Evolutionary conservation across 2,329 filamentous ascomycete genomes (phyloP), one percentile per base, ranked within the genome.

Genomic region (Fusarium chlamydosporum): DNA sequence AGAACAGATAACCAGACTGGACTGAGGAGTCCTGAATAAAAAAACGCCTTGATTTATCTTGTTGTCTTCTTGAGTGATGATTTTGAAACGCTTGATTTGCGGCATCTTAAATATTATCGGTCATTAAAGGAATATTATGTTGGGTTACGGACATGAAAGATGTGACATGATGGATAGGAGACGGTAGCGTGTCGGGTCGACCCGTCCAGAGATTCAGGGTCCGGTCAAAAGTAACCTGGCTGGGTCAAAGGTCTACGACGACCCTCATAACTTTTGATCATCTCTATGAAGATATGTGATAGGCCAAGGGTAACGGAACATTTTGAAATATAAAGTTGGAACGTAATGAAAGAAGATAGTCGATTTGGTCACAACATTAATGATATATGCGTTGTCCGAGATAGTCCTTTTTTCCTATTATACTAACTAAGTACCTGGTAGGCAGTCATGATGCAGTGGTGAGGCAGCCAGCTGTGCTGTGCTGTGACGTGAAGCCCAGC

Each of bases 1-100:
- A 76, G 74, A 69, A 76, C 73, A 76, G 74, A 76, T 56, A 73
- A 73, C 73, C 73, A 75, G 73, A 75, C 70, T 75, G 73, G 75
- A 75, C 75, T 76, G 75, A 74, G 75, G 60, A 72, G 75, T 76
- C 74, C 74, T 73, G 55, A 68, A 61, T 71, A 74, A 76, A 76
- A 76, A 76, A 74, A 74, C 51, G 72, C 64, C 70, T 72, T 71
- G 73, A 68, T 72, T 73, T 71, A 68, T 40, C 41, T 56, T 46
- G 23, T 11, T 45, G 40, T 29, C 7, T 4, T 10, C 15, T 1
- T 5, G 12, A 8, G 37, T 38, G 34, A 50, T 35, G 31, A 18
- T 4, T 16, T 13, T 2, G 3, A 11, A n/a, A n/a, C 5, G 8
- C 3, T 27, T 27, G 13, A 4, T 45, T 9, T 20, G 27, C 15